Percentiles rank a stretch among this genome's conserved stretches.
phyloP scores from a whole-genome alignment of 768 basidiomycete species.

The Rhodotorula sphaerocarpa region DNA sequence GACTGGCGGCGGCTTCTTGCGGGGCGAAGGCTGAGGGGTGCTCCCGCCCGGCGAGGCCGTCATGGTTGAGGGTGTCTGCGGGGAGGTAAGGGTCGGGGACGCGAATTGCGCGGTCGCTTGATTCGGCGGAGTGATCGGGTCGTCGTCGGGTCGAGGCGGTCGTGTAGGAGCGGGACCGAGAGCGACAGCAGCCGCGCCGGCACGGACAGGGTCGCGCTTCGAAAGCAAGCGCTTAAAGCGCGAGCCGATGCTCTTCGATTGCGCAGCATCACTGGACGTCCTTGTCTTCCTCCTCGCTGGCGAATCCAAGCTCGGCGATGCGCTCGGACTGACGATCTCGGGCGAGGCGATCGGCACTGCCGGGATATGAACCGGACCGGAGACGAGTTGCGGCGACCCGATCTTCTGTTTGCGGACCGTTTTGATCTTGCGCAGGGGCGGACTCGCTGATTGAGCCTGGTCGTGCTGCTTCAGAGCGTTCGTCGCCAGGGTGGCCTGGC shows the following conservation, averaged over 20 bases:
- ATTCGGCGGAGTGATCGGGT: slow-evolving; percentile 21
- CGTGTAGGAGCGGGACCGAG: too few relatives aligned
- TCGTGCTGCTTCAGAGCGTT: slow-evolving; percentile 36
- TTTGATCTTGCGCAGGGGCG: slow-evolving; percentile 2
- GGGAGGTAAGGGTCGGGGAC: slow-evolving; percentile 12
- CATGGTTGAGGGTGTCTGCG: background rate
- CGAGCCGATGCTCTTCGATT: slow-evolving; percentile 12
- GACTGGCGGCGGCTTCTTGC: background rate
- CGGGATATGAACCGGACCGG: slow-evolving; percentile 24
- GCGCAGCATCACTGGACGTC: background rate
- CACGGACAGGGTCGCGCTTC: background rate
- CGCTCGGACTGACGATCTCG: background rate
- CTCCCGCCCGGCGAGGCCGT: background rate
- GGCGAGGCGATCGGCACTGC: slow-evolving; percentile 30
- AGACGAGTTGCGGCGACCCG: slow-evolving; percentile 31
- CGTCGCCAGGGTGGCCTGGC: slow-evolving; percentile 38
- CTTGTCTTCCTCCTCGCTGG: slow-evolving; percentile 7
- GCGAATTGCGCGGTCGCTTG: slow-evolving; percentile 12
- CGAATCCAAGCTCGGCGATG: too few relatives aligned
- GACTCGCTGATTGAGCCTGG: slow-evolving; percentile 1
- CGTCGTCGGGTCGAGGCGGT: too few relatives aligned
- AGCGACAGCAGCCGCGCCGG: too few relatives aligned
- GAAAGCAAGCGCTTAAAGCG: slow-evolving; percentile 33
- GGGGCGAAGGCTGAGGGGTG: too few relatives aligned
- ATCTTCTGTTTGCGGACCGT: slow-evolving; percentile 30